These are phyloP conservation scores for Colletotrichum navitas DNA, from an alignment of 2,329 filamentous ascomycete species.

Conservation along the genomic window DNA sequence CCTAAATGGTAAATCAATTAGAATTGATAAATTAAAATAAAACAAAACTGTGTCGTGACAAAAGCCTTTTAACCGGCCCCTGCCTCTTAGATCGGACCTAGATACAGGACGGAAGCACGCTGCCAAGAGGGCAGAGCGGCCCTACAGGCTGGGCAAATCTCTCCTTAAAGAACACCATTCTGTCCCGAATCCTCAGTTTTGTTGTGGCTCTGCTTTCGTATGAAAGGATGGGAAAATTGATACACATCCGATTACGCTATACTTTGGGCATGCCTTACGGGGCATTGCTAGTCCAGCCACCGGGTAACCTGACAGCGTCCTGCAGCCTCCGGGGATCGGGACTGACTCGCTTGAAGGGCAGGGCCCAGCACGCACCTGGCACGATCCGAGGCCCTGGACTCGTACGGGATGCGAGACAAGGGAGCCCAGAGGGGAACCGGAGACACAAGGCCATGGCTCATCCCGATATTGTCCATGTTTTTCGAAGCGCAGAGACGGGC, in stretches of 20 bases:
- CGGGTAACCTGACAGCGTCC: neutral
- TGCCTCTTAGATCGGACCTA: neutral
- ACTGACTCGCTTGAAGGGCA: neutral
- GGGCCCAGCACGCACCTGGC: neutral
- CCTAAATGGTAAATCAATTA: too few species aligned
- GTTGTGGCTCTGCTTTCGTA: neutral
- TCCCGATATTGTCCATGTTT: neutral
- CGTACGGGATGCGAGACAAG: neutral
- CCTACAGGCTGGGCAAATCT: neutral
- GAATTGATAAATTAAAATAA: too few species aligned
- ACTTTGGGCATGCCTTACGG: neutral
- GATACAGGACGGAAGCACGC: too few species aligned
- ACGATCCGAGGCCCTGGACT: neutral
- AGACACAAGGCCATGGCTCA: neutral
- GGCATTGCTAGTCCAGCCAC: neutral
- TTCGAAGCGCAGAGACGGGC: neutral
- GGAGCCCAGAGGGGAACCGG: neutral
- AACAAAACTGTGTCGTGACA: neutral
- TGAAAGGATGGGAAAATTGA: neutral
- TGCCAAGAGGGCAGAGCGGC: fast-evolving
- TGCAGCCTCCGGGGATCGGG: neutral
- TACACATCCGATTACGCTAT: neutral
- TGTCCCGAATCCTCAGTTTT: neutral
- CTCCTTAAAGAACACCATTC: neutral
- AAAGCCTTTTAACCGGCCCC: neutral